Conservation (phyloP, 495 filamentous ascomycete species). For the Tuber brumale region DNA sequence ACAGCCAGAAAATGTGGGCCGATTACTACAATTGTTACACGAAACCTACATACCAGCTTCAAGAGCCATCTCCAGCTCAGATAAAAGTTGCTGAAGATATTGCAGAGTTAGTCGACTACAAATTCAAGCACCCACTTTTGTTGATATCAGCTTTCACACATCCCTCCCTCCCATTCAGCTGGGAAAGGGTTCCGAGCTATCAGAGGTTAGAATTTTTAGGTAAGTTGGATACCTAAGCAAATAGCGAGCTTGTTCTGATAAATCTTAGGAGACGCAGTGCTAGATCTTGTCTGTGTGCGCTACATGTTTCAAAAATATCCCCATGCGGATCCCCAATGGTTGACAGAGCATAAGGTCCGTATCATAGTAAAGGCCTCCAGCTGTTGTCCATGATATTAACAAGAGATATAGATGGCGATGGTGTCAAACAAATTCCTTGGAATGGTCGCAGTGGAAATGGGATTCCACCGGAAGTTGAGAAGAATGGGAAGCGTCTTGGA, state of each 20-base stretch:
- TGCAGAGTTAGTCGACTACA: conserved; percentile 61
- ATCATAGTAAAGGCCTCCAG: not conserved
- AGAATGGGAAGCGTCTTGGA: conserved; percentile 55
- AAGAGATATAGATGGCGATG: conserved; percentile 71
- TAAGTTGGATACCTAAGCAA: not conserved
- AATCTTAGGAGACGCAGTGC: conserved; percentile 63
- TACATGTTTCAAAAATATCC: conserved; percentile 71
- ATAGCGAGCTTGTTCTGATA: not conserved
- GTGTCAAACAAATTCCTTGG: conserved; percentile 94
- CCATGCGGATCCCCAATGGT: conserved; percentile 83
- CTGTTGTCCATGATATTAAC: not conserved
- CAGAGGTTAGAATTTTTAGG: conserved; percentile 82
- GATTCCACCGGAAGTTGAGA: conserved; percentile 67
- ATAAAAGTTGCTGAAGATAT: conserved; percentile 62
- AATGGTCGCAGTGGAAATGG: conserved; percentile 66
- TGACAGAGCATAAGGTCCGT: conserved; percentile 84
- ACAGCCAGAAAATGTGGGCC: conserved; percentile 58
- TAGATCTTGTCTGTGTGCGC: conserved; percentile 82
- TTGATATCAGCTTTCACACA: conserved; percentile 83
- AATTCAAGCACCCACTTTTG: conserved; percentile 71
- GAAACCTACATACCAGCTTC: conserved; percentile 64
- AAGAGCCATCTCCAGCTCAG: conserved; percentile 54
- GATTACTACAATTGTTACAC: conserved; percentile 69
- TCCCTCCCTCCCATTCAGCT: conserved; percentile 66
- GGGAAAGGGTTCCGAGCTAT: conserved; percentile 76